Evolutionary conservation across 306 rosid genomes (phyloP).

Genomic region (Vigna mungo): DNA sequence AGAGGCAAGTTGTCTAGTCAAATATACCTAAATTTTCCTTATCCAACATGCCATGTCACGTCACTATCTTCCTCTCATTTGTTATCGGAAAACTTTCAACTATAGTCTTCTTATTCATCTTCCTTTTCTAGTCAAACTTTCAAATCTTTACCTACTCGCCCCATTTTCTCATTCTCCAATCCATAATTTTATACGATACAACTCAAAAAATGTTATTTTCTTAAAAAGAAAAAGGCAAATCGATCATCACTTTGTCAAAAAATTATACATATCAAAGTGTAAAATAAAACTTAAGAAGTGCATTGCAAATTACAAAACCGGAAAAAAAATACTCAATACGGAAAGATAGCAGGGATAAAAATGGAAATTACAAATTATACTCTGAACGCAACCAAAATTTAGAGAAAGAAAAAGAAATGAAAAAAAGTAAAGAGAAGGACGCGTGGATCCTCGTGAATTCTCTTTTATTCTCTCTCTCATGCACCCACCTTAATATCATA

Average conservation of each 20-base stretch:
- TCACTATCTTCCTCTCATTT: conserved; percentile 1
- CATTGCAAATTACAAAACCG: background rate
- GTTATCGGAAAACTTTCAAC: background rate
- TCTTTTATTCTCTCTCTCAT: conserved; percentile 27
- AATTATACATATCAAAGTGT: background rate
- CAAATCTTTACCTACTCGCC: background rate
- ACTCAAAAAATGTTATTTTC: background rate
- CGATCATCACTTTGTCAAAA: no score
- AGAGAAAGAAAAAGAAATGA: background rate
- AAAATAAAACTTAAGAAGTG: background rate
- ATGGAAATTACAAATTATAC: background rate
- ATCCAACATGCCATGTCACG: conserved; percentile 22
- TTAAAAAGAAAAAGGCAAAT: background rate
- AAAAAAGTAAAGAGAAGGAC: conserved; percentile 22
- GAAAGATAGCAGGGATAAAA: background rate
- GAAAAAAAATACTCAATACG: no score
- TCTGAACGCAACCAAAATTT: no score
- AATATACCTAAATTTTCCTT: conserved; percentile 30
- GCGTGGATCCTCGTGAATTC: conserved; percentile 59
- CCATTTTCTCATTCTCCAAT: background rate
- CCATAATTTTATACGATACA: no score
- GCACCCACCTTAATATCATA: background rate
- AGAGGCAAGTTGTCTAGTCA: conserved; percentile 44
- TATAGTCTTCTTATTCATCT: no score
- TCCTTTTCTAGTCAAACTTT: background rate